These are phyloP conservation scores for Sphaerulina vaccinii DNA, from an alignment of 2,329 filamentous ascomycete genomes.

Conservation along the genomic window DNA sequence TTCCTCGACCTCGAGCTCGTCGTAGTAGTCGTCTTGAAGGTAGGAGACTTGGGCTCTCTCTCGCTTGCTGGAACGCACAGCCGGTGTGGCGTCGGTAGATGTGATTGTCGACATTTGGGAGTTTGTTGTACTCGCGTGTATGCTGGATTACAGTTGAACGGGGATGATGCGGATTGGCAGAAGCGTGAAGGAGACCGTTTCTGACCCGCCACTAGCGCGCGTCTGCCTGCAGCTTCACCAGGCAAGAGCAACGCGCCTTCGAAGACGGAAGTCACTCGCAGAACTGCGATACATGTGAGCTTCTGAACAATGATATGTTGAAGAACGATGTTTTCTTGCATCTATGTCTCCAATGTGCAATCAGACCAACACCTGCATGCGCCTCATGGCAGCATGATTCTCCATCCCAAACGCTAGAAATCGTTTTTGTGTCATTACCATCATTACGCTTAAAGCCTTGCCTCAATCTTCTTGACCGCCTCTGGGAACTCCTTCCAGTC, in stretches of 20 bases:
- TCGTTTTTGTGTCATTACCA: no score
- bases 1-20: slow-evolving; percentile 12
- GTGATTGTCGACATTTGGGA: neutral
- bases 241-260: neutral
- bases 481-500: slow-evolving; percentile 54
- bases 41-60: slow-evolving; percentile 33
- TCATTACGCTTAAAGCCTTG: slow-evolving; percentile 1
- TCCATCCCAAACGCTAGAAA: no score
- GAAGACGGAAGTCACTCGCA: neutral
- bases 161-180: no score
- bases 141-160: no score
- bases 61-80: slow-evolving; percentile 27
- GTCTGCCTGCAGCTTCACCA: slow-evolving; percentile 1
- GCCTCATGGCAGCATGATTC: no score
- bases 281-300: neutral
- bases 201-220: no score
- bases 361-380: no score
- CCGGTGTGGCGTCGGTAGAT: neutral
- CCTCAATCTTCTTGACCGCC: slow-evolving; percentile 50
- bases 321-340: neutral
- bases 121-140: no score
- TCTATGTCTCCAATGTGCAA: neutral
- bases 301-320: neutral
- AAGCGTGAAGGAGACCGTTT: no score
- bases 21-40: slow-evolving; percentile 26